Conservation (phyloP, 2,329 filamentous ascomycete species). For the Hymenoscyphus salicellus region DNA sequence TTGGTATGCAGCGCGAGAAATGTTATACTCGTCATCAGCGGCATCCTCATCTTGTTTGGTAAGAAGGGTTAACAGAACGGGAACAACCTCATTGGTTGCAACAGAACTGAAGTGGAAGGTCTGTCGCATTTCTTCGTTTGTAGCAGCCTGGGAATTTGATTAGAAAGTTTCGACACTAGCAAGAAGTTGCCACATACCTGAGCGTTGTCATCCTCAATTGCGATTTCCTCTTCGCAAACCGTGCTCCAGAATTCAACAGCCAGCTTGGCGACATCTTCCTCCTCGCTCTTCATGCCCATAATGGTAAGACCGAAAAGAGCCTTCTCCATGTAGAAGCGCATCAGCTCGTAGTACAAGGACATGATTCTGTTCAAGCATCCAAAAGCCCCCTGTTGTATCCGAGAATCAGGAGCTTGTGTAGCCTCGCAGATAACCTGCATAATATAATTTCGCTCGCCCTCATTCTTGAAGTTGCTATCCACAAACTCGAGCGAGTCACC, state of each 20-base stretch:
- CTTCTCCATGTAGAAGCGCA: slow-evolving; percentile 99
- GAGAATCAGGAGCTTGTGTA: slow-evolving; percentile 84
- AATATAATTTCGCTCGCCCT: slow-evolving; percentile 99
- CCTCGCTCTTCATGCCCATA: slow-evolving; percentile 95
- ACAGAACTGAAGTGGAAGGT: slow-evolving; percentile 96
- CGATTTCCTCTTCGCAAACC: slow-evolving; percentile 98
- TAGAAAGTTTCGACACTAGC: neutral
- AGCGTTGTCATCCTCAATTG: slow-evolving; percentile 94
- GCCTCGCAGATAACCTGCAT: slow-evolving; percentile 99
- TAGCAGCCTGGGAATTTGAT: slow-evolving; percentile 26
- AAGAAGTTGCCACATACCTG: slow-evolving; percentile 49
- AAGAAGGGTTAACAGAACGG: slow-evolving; percentile 81
- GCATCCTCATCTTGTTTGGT: slow-evolving; percentile 98
- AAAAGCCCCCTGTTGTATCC: slow-evolving; percentile 94
- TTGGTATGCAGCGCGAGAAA: slow-evolving; percentile 92
- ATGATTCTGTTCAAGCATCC: slow-evolving; percentile 98
- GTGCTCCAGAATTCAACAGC: slow-evolving; percentile 99
- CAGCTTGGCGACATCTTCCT: slow-evolving; percentile 96
- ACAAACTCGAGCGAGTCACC: slow-evolving; percentile 98
- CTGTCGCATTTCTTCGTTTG: slow-evolving; percentile 63
- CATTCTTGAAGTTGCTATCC: slow-evolving; percentile 96
- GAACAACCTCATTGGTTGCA: slow-evolving; percentile 89
- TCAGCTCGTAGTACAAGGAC: slow-evolving; percentile 98
- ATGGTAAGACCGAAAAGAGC: slow-evolving; percentile 96
- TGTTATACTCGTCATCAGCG: slow-evolving; percentile 94